phyloP scores from a whole-genome alignment of 2,329 filamentous ascomycete genomes.

The Knoxdaviesia proteae region DNA sequence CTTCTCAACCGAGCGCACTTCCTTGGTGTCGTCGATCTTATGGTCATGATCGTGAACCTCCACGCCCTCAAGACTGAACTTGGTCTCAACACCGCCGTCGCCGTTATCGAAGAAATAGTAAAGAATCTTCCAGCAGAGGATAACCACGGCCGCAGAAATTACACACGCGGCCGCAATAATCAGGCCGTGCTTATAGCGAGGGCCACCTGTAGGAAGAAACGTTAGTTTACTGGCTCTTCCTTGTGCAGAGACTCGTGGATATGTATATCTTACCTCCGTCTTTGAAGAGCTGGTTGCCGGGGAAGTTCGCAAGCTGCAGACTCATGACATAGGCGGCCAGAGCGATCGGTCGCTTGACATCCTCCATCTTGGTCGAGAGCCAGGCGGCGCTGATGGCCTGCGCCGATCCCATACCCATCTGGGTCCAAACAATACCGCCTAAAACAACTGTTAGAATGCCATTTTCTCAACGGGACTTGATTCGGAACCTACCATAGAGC shows the following conservation, averaged over 20 bases:
- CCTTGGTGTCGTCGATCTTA: too few species aligned
- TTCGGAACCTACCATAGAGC: constrained; percentile 7
- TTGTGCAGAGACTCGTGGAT: neutral
- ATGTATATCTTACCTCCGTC: constrained; percentile 6
- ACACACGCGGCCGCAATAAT: constrained; percentile 9
- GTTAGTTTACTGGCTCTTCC: neutral
- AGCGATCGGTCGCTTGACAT: constrained; percentile 10
- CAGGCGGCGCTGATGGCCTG: constrained; percentile 13
- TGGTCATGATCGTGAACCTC: too few species aligned
- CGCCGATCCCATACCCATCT: constrained; percentile 12
- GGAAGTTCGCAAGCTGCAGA: constrained; percentile 12
- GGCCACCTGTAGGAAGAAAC: constrained; percentile 7
- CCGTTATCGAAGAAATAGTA: constrained; percentile 11
- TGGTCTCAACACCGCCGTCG: constrained; percentile 8
- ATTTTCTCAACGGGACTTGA: neutral
- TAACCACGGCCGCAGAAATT: constrained; percentile 8
- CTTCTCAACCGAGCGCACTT: too few species aligned
- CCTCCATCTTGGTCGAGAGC: constrained; percentile 11
- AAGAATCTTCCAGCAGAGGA: constrained; percentile 11
- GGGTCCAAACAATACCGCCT: constrained; percentile 12
- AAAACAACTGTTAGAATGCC: neutral
- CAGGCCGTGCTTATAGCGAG: constrained; percentile 9
- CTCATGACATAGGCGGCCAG: constrained; percentile 13
- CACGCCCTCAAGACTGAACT: neutral
- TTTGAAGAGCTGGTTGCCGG: constrained; percentile 11